Conservation (phyloP, 2,329 filamentous ascomycete genomes). For the Paraphoma sp. region DNA sequence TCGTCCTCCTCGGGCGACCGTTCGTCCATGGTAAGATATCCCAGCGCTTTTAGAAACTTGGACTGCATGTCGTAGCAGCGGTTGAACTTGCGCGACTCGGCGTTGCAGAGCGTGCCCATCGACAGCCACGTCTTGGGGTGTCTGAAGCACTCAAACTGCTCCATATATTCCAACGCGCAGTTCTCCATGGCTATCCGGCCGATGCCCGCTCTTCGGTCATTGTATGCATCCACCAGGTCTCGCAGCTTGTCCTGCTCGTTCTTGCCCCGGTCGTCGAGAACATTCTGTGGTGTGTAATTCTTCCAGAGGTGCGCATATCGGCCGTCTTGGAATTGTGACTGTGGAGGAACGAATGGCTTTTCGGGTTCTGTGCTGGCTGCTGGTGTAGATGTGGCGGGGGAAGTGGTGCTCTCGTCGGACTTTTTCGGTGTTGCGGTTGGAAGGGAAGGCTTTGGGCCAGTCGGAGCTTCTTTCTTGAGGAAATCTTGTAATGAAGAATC, state of each 20-base stretch:
- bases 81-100: conserved; percentile 79
- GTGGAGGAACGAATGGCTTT: conserved; percentile 51
- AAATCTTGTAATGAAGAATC: conserved; percentile 86
- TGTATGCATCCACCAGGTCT: conserved; percentile 82
- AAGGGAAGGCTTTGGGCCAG: conserved; percentile 62
- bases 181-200: conserved; percentile 88
- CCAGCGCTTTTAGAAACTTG: conserved; percentile 88
- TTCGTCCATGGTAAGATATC: conserved; percentile 76
- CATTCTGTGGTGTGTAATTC: conserved; percentile 76
- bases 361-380: conserved; percentile 21
- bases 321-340: conserved; percentile 71
- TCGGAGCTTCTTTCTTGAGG: conserved; percentile 80
- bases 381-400: conserved; percentile 9
- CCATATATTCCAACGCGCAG: conserved; percentile 85
- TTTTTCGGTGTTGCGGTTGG: conserved; percentile 38
- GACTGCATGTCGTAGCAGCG: conserved; percentile 89
- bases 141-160: conserved; percentile 82
- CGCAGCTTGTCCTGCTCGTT: conserved; percentile 80
- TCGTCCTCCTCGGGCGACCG: conserved; percentile 76
- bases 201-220: conserved; percentile 79
- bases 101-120: conserved; percentile 79
- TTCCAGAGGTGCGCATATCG: conserved; percentile 91
- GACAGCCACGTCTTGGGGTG: conserved; percentile 68
- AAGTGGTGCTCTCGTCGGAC: conserved; percentile 21
- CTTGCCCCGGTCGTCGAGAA: conserved; percentile 73